Evolutionary conservation across 176 grass and related monocot genomes (phyloP).

Genomic region (Avena atlantica): DNA sequence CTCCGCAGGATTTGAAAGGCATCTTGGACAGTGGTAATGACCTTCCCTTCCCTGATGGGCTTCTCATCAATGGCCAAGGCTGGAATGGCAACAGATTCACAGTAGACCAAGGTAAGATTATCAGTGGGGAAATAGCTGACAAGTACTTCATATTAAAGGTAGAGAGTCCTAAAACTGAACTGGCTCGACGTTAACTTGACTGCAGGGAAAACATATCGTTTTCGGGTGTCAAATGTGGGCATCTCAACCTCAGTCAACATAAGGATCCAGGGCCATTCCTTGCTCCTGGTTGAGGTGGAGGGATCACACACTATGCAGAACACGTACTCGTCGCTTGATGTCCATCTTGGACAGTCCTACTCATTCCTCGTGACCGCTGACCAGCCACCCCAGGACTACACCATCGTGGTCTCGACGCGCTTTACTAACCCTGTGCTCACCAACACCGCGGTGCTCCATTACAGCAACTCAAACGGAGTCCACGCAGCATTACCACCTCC

Average conservation of each 20-base stretch:
- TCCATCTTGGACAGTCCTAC: conserved; percentile 94
- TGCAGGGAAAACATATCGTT: conserved; percentile 91
- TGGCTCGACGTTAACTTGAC: not conserved
- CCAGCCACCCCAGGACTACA: conserved; percentile 80
- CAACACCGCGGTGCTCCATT: conserved; percentile 73
- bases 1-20: conserved; percentile 66
- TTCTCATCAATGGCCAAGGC: conserved; percentile 87
- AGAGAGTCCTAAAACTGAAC: not conserved
- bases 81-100: conserved; percentile 76
- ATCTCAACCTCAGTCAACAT: conserved; percentile 86
- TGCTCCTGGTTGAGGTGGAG: conserved; percentile 93
- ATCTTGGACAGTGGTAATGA: conserved; percentile 72
- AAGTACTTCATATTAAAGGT: no score
- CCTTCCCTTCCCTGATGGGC: conserved; percentile 77
- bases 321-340: conserved; percentile 71
- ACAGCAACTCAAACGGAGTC: conserved; percentile 66
- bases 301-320: conserved; percentile 92
- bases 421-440: conserved; percentile 75
- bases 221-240: conserved; percentile 88
- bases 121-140: not conserved
- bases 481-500: conserved; percentile 47
- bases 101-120: conserved; percentile 85
- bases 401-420: conserved; percentile 74
- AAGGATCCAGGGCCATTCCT: conserved; percentile 85
- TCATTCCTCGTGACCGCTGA: conserved; percentile 83